phyloP scores from a whole-genome alignment of 2,329 filamentous ascomycete genomes.

The Colletotrichum lupini region DNA sequence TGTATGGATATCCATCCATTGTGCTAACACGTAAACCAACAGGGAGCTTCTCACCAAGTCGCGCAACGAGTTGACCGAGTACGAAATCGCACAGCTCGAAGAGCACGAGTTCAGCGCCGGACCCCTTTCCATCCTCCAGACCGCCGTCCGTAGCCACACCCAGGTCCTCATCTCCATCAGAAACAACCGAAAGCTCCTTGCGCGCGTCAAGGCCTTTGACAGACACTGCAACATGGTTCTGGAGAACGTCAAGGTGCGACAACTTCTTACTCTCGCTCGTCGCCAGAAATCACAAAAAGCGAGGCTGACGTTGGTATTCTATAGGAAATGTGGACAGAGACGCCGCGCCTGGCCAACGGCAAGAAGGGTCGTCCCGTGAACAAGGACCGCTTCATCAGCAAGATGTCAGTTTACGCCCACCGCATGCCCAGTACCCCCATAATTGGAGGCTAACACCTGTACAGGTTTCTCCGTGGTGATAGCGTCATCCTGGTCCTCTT shows the following conservation, averaged over 20 bases:
- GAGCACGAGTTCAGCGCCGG: slow-evolving; percentile 67
- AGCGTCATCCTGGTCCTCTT: slow-evolving; percentile 88
- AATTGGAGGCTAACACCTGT: not conserved
- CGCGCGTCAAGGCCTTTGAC: slow-evolving; percentile 98
- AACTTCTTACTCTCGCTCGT: not conserved
- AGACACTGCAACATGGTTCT: slow-evolving; percentile 99
- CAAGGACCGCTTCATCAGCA: slow-evolving; percentile 98
- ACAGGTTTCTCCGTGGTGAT: slow-evolving; percentile 86
- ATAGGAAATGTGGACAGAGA: slow-evolving; percentile 98
- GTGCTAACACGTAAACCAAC: slow-evolving; percentile 44
- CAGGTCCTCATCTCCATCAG: slow-evolving; percentile 98
- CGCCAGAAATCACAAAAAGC: not conserved
- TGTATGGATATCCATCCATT: slow-evolving; percentile 17
- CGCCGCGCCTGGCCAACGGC: slow-evolving; percentile 81
- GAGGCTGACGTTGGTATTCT: slow-evolving; percentile 1
- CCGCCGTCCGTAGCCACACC: slow-evolving; percentile 91
- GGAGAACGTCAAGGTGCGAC: slow-evolving; percentile 76
- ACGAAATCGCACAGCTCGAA: slow-evolving; percentile 81
- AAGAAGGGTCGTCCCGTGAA: slow-evolving; percentile 93
- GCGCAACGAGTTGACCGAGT: slow-evolving; percentile 91
- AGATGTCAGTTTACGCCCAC: slow-evolving; percentile 75
- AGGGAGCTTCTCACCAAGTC: slow-evolving; percentile 92
- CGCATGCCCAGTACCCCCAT: not conserved
- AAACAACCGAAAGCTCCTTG: slow-evolving; percentile 97
- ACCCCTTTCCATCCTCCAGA: slow-evolving; percentile 90